phyloP scores from a whole-genome alignment of 2,329 filamentous ascomycete species.

The Microdochium trichocladiopsis region DNA sequence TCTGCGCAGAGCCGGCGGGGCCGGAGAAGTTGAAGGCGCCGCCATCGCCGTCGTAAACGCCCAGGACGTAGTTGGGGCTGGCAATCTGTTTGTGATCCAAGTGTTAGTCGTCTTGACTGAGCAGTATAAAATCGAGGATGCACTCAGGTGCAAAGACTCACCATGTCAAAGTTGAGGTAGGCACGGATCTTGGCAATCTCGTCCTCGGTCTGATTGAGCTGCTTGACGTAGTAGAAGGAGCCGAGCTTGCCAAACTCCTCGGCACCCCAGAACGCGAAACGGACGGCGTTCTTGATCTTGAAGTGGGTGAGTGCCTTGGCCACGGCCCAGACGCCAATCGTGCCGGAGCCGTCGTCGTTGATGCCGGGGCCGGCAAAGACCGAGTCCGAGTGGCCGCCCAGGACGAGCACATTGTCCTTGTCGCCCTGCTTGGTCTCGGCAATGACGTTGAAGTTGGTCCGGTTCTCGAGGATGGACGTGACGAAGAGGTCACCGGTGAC shows the following conservation, averaged over 20 bases:
- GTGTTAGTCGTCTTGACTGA: no score
- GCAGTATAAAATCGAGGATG: no score
- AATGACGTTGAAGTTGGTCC: conserved; percentile 37
- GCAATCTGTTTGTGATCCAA: conserved; percentile 9
- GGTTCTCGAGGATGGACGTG: conserved; percentile 10
- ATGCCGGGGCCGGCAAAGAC: conserved; percentile 47
- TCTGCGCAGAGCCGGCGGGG: conserved; percentile 47
- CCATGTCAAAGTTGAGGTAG: conserved; percentile 60
- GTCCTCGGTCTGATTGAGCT: conserved; percentile 27
- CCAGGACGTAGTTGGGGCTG: conserved; percentile 47
- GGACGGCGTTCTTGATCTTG: conserved; percentile 38
- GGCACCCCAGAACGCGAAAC: conserved; percentile 45
- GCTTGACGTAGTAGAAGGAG: conserved; percentile 41
- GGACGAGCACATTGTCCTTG: conserved; percentile 37
- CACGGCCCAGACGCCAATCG: conserved; percentile 36
- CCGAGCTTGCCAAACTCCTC: conserved; percentile 42
- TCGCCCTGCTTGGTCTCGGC: conserved; percentile 42
- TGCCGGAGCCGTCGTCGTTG: conserved; percentile 57
- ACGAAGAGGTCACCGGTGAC: conserved; percentile 8
- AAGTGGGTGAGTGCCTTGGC: conserved; percentile 34
- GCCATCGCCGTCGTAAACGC: conserved; percentile 45
- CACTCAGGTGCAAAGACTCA: conserved; percentile 17
- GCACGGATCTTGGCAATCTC: conserved; percentile 47
- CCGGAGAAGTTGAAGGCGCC: conserved; percentile 44
- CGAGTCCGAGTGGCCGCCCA: conserved; percentile 40